A percentile compares a stretch with the other conserved stretches of the same genome.
Evolutionary conservation across 1,139 yeast species (phyloP).

Genomic region (Candida buenavistaensis): DNA sequence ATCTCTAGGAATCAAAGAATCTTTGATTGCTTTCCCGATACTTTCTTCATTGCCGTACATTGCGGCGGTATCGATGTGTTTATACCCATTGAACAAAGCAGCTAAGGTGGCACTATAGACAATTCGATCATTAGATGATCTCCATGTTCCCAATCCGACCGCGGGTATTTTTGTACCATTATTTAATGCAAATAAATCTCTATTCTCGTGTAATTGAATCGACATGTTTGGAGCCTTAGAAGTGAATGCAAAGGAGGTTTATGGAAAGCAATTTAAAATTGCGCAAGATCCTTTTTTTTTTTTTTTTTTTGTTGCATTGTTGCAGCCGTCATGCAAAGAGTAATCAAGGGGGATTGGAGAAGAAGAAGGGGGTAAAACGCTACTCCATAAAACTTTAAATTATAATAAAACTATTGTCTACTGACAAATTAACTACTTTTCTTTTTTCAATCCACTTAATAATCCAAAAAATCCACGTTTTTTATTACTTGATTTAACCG

Average conservation of each 20-base stretch:
- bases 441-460: slow-evolving; percentile 4
- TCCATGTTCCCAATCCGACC: slow-evolving; percentile 82
- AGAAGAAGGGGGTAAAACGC: no score
- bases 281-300: no score
- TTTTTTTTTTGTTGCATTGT: no score
- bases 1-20: slow-evolving; percentile 67
- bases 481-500: slow-evolving; percentile 16
- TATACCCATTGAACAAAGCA: slow-evolving; percentile 70
- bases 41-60: slow-evolving; percentile 65
- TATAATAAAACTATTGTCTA: no score
- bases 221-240: no score
- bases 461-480: slow-evolving; percentile 20
- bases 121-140: slow-evolving; percentile 57
- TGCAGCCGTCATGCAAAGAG: no score
- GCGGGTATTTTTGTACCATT: slow-evolving; percentile 67
- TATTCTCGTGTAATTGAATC: slow-evolving; percentile 15
- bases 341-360: no score
- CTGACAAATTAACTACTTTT: no score
- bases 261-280: no score
- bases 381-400: no score
- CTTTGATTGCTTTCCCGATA: slow-evolving; percentile 66
- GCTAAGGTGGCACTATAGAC: slow-evolving; percentile 59
- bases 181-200: slow-evolving; percentile 46
- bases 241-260: no score
- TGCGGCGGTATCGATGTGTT: slow-evolving; percentile 79